Evolutionary conservation across 495 filamentous ascomycete genomes (phyloP), one percentile per base, ranked within the genome.

Genomic region (Diplogelasinospora grovesii): DNA sequence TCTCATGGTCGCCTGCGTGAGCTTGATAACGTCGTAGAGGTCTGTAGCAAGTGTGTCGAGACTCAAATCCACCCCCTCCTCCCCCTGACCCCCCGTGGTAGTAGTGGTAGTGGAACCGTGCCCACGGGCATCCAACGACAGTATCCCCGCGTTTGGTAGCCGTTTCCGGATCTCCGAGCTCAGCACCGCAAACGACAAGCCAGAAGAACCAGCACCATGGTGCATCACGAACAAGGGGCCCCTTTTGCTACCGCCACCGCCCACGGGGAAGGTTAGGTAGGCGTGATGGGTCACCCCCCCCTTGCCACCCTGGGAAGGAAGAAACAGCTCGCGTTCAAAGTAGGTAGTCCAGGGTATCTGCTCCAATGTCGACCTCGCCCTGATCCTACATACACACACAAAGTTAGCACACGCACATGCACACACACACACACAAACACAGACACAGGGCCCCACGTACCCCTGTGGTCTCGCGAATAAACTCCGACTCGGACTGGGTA

Each of bases 271-370:
- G 25, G 78, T 94, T 21, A 96, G 64, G 58, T 99, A 99, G 43
- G 79, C 83, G 69, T 97, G 90, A 61, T 87, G 81, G 32, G 71
- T 77, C 22, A 85, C 46, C 39, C 7, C 11, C 9, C 43, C 15
- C 45, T 38, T 14, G 52, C 65, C 52, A 36, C 26, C 19, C 15
- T 39, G 26, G 20, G 59, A 44, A n/a, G 46, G 53, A 27, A 94
- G 71, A 54, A 81, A 87, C 31, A 93, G 73, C 54, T 95, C 89
- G 48, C 86, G 82, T 38, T 81, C 71, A 65, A 95, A 96, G 68
- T 89, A 95, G 33, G 84, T 78, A 11, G 81, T 83, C 92, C 92
- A 98, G 41, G 77, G 70, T n/a, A 89, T 75, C 38, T 70, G 74
- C 21, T 73, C 65, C 13, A 74, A 47, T 11, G 69, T 60, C 32